These are phyloP conservation scores for Aspergillus sp. DNA, from an alignment of 2,329 filamentous ascomycete genomes.

Conservation along the genomic window DNA sequence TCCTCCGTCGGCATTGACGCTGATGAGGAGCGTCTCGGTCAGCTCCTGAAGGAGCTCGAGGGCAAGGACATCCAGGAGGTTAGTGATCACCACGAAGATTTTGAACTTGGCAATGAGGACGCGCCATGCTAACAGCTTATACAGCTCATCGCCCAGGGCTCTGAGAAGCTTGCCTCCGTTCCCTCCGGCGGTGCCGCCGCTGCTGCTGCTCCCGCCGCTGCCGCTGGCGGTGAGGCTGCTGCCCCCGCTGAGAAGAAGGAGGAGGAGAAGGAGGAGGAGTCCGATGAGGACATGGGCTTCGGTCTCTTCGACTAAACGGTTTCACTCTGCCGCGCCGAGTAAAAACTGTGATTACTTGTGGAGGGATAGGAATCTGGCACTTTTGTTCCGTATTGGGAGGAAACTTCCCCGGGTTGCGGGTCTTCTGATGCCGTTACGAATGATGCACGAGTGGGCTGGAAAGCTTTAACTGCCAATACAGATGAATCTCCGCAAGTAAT, in stretches of 20 bases:
- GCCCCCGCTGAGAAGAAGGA: constrained; percentile 67
- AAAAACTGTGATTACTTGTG: constrained; percentile 59
- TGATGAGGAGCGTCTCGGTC: constrained; percentile 79
- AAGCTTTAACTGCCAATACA: constrained; percentile 36
- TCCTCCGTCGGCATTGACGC: constrained; percentile 93
- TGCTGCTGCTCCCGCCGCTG: constrained; percentile 41
- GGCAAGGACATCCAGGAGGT: constrained; percentile 81
- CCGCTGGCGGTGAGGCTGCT: constrained; percentile 66
- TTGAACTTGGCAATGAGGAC: not conserved
- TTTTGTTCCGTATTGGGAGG: constrained; percentile 30
- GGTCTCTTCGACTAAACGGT: constrained; percentile 64
- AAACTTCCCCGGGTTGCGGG: constrained; percentile 28
- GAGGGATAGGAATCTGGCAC: constrained; percentile 54
- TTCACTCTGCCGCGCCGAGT: constrained; percentile 27
- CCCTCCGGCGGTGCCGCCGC: constrained; percentile 78
- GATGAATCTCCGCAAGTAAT: constrained; percentile 28
- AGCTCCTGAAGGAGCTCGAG: constrained; percentile 76
- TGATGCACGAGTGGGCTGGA: constrained; percentile 33
- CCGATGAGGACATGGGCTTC: constrained; percentile 72
- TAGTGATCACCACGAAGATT: constrained; percentile 35
- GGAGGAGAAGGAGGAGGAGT: constrained; percentile 74
- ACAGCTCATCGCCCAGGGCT: constrained; percentile 87
- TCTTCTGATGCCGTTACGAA: constrained; percentile 39
- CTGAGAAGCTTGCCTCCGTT: constrained; percentile 93
- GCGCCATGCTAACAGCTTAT: constrained; percentile 16